Conservation (phyloP, 257 asterid species). For the Parsonsia alboflavescens region DNA sequence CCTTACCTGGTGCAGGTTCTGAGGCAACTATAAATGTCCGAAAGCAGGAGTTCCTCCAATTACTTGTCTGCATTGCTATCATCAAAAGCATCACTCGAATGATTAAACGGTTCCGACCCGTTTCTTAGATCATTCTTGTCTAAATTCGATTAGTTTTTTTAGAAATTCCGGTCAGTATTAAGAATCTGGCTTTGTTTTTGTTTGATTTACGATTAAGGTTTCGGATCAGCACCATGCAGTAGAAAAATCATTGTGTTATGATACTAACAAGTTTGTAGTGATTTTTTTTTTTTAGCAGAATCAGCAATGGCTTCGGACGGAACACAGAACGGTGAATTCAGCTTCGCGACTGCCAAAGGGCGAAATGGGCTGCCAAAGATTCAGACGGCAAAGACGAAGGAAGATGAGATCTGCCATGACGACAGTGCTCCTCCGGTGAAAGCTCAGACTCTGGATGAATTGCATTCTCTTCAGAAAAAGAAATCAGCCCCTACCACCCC, state of each 20-base stretch:
- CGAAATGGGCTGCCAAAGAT: conserved; percentile 57
- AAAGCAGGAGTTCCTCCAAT: not conserved
- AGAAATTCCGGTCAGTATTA: not conserved
- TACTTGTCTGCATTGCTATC: not conserved
- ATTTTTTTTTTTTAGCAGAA: not conserved
- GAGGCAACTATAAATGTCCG: conserved; percentile 19
- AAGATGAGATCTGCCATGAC: conserved; percentile 62
- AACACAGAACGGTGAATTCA: conserved; percentile 40
- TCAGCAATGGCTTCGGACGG: conserved; percentile 16
- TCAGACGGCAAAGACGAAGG: conserved; percentile 53
- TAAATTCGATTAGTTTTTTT: not conserved
- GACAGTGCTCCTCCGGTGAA: conserved; percentile 68
- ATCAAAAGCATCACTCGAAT: conserved; percentile 8
- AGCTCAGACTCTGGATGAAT: conserved; percentile 74
- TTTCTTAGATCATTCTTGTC: not conserved
- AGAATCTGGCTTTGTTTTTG: no score
- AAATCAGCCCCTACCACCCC: conserved; percentile 84
- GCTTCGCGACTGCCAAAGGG: conserved; percentile 40
- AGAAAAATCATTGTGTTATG: not conserved
- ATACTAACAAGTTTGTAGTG: not conserved
- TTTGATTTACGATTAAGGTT: not conserved
- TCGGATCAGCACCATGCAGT: not conserved
- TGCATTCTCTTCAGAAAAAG: conserved; percentile 90
- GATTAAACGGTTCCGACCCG: not conserved
- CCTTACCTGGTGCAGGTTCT: conserved; percentile 15